Conservation (phyloP, 257 asterid species). For the Ballota nigra region DNA sequence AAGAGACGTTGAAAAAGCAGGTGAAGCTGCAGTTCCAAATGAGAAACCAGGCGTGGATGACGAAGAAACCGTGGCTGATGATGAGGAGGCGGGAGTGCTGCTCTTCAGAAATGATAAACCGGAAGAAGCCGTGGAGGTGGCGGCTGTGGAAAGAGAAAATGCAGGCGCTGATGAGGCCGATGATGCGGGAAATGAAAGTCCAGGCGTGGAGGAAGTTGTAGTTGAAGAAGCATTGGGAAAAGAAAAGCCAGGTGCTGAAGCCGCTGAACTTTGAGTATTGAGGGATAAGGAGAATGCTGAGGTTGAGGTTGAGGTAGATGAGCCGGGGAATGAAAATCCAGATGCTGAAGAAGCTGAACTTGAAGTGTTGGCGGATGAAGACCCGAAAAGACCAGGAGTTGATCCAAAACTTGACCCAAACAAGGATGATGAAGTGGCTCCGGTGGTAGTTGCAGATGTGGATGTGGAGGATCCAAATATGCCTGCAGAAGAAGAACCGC, state of each 20-base stretch:
- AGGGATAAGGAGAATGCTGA: slow-evolving; percentile 22
- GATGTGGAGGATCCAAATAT: slow-evolving; percentile 38
- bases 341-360: slow-evolving; percentile 31
- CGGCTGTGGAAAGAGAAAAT: slow-evolving; percentile 34
- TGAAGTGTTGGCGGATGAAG: slow-evolving; percentile 24
- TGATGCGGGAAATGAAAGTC: slow-evolving; percentile 37
- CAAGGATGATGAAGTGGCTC: slow-evolving; percentile 29
- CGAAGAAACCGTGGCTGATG: slow-evolving; percentile 37
- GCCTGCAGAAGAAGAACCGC: slow-evolving; percentile 22
- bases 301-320: slow-evolving; percentile 33
- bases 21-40: slow-evolving; percentile 46
- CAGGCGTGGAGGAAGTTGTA: slow-evolving; percentile 40
- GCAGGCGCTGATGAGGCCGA: slow-evolving; percentile 31
- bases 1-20: slow-evolving; percentile 39
- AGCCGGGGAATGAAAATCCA: slow-evolving; percentile 24
- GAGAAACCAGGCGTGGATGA: slow-evolving; percentile 48
- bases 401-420: slow-evolving; percentile 38
- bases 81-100: slow-evolving; percentile 34
- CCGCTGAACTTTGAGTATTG: slow-evolving; percentile 32
- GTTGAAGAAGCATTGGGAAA: slow-evolving; percentile 38
- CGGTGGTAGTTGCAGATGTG: slow-evolving; percentile 23
- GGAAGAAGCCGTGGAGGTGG: slow-evolving; percentile 37
- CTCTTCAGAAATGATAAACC: slow-evolving; percentile 42
- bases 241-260: slow-evolving; percentile 44
- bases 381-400: slow-evolving; percentile 28